Conservation (phyloP, 2,329 filamentous ascomycete species). For the Colletotrichum sp. region DNA sequence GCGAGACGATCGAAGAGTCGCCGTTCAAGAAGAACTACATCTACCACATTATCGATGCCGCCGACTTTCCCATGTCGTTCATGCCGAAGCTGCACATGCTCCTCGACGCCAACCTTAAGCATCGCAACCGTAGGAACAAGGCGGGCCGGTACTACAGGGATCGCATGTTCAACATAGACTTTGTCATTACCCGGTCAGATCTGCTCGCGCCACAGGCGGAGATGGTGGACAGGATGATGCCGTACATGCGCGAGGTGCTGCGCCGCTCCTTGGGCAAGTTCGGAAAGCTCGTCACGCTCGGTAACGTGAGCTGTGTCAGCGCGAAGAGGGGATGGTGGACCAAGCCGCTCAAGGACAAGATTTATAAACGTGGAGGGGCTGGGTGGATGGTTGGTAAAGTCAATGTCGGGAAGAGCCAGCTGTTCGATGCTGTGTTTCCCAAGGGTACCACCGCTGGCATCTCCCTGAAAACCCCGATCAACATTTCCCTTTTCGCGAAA, state of each 20-base stretch:
- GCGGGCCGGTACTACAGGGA: conserved; percentile 69
- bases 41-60: conserved; percentile 93
- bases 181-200: conserved; percentile 90
- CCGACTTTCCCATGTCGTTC: conserved; percentile 95
- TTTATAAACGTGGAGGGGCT: conserved; percentile 82
- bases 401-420: conserved; percentile 94
- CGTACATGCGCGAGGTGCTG: conserved; percentile 79
- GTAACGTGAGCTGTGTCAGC: conserved; percentile 87
- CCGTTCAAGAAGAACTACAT: conserved; percentile 92
- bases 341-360: conserved; percentile 81
- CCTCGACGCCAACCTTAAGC: conserved; percentile 76
- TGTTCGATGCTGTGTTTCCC: conserved; percentile 88
- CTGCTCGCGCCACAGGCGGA: conserved; percentile 83
- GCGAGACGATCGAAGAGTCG: conserved; percentile 85
- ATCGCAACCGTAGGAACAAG: conserved; percentile 79
- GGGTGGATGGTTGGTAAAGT: conserved; percentile 98
- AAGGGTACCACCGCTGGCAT: conserved; percentile 55
- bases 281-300: conserved; percentile 76
- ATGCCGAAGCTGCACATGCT: conserved; percentile 76
- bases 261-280: conserved; percentile 74
- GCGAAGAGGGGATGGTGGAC: conserved; percentile 92
- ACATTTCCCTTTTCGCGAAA: conserved; percentile 18
- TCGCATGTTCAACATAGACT: conserved; percentile 79
- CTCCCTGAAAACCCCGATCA: neutral
- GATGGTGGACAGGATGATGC: conserved; percentile 86